A percentile compares a stretch with the other conserved stretches of the same genome.
These are phyloP conservation scores for Populus simonii DNA, from an alignment of 345 rosid species.

Conservation along the genomic window DNA sequence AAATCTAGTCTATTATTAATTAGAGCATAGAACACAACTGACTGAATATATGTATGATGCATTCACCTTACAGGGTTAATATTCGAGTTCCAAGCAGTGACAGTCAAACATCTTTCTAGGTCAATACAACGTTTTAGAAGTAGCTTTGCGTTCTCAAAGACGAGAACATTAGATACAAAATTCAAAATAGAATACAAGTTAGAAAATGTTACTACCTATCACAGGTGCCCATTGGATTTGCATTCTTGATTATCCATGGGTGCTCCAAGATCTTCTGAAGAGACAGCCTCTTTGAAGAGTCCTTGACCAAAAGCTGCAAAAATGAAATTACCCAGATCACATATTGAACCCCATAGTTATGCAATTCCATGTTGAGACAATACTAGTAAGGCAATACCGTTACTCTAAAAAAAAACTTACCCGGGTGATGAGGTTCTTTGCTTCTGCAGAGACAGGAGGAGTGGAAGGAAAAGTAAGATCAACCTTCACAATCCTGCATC, in stretches of 20 bases:
- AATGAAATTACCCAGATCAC: conserved; percentile 2
- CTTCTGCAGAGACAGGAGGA: conserved; percentile 64
- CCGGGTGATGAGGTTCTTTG: conserved; percentile 60
- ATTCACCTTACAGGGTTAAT: no score
- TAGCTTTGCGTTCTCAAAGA: neutral
- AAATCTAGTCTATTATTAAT: no score
- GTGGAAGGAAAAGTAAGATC: conserved; percentile 73
- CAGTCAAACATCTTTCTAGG: no score
- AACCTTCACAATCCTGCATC: conserved; percentile 68
- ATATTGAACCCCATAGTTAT: neutral
- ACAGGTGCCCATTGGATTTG: conserved; percentile 62
- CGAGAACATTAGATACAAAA: conserved; percentile 5
- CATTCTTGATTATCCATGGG: conserved; percentile 85
- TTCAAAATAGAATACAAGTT: conserved; percentile 3
- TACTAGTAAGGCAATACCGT: no score
- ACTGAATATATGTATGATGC: no score
- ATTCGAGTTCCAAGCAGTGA: no score
- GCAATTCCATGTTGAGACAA: neutral
- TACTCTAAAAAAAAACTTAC: conserved; percentile 26
- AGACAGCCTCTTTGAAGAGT: conserved; percentile 78
- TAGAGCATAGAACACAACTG: no score
- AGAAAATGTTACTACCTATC: conserved; percentile 11
- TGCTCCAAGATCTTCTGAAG: conserved; percentile 78
- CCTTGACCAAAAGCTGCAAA: conserved; percentile 81
- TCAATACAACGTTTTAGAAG: no score